Conservation (phyloP, 2,329 filamentous ascomycete genomes). For the Arthrobotrys pseudoclavata region DNA sequence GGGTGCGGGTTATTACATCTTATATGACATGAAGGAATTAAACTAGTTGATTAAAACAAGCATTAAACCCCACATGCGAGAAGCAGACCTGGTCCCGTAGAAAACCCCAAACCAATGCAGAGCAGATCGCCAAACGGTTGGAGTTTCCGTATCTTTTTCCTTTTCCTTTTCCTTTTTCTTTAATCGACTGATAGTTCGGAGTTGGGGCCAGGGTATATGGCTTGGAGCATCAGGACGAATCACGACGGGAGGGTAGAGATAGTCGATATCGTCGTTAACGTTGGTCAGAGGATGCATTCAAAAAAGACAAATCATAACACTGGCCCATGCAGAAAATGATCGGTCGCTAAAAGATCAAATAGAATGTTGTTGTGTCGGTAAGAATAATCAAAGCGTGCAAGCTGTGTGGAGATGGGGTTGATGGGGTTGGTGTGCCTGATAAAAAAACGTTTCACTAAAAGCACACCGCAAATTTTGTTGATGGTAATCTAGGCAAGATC, state of each 20-base stretch:
- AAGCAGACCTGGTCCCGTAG: not conserved
- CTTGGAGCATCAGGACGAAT: not conserved
- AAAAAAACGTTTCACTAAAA: not conserved
- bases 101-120: slow-evolving; percentile 16
- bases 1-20: not conserved
- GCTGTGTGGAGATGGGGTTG: not conserved
- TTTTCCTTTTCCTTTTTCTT: not conserved
- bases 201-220: slow-evolving; percentile 5
- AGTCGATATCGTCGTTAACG: not conserved
- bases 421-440: too few species aligned
- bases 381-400: not conserved
- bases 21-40: not conserved
- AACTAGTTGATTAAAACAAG: not conserved
- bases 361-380: not conserved
- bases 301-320: slow-evolving; percentile 15
- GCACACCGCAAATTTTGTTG: not conserved
- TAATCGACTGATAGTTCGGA: not conserved
- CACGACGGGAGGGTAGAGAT: not conserved
- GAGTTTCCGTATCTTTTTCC: too few species aligned
- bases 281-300: not conserved
- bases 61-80: not conserved
- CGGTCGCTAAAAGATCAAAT: slow-evolving; percentile 10
- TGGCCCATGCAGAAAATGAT: slow-evolving; percentile 1
- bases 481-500: slow-evolving; percentile 32
- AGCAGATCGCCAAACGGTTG: not conserved